Evolutionary conservation across 2,329 filamentous ascomycete species (phyloP).

Genomic region (Triangularia verruculosa): DNA sequence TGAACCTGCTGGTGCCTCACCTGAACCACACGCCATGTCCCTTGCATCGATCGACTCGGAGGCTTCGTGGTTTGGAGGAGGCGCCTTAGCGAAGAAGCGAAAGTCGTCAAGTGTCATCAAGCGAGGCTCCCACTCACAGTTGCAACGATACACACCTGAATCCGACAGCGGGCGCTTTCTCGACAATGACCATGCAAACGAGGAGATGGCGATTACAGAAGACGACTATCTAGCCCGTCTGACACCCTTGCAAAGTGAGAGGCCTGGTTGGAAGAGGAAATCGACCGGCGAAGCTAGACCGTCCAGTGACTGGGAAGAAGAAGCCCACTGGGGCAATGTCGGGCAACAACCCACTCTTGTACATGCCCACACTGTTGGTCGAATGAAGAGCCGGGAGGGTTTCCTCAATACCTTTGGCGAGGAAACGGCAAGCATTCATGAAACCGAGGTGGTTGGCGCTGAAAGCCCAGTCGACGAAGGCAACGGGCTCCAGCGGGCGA

Average conservation of each 20-base stretch:
- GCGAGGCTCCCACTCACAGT: conserved; percentile 16
- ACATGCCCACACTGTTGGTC: conserved; percentile 47
- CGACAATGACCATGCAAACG: conserved; percentile 48
- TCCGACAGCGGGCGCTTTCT: conserved; percentile 40
- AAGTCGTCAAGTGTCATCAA: conserved; percentile 42
- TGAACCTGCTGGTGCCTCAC: conserved; percentile 44
- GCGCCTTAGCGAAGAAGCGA: conserved; percentile 39
- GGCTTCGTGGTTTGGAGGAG: conserved; percentile 90
- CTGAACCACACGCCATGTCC: conserved; percentile 71
- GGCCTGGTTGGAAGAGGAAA: conserved; percentile 34
- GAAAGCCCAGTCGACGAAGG: conserved; percentile 32
- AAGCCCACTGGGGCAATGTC: conserved; percentile 50
- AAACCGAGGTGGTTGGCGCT: conserved; percentile 13
- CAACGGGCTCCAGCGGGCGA: conserved; percentile 58
- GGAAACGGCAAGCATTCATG: conserved; percentile 29
- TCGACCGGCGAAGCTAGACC: conserved; percentile 51
- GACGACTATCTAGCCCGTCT: conserved; percentile 71
- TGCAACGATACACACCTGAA: conserved; percentile 42
- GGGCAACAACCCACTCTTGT: conserved; percentile 56
- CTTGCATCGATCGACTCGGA: conserved; percentile 94
- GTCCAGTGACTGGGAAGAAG: conserved; percentile 59
- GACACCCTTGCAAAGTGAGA: conserved; percentile 31
- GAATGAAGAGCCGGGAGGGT: conserved; percentile 53
- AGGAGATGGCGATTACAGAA: conserved; percentile 62
- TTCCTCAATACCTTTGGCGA: conserved; percentile 44